Percentiles rank a stretch among this genome's conserved stretches.
phyloP scores from a whole-genome alignment of 2,329 filamentous ascomycete species.

The Neonectria ditissima region DNA sequence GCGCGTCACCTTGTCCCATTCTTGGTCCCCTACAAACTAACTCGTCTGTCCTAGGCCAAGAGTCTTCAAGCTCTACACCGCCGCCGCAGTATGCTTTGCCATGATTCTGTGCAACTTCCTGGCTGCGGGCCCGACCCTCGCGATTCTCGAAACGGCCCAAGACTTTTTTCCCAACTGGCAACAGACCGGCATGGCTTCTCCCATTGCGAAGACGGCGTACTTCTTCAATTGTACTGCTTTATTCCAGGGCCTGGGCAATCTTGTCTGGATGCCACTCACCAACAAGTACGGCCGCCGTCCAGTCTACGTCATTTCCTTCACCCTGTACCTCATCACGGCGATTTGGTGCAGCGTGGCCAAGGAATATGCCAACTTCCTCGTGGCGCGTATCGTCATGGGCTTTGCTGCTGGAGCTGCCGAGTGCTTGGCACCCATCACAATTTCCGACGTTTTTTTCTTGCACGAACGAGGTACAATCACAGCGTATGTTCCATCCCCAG shows the following conservation, averaged over 20 bases:
- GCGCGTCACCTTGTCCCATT: not conserved
- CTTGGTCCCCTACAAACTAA: not conserved
- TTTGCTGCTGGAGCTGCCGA: slow-evolving; percentile 31
- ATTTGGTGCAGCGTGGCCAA: slow-evolving; percentile 28
- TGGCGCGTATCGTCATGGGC: slow-evolving; percentile 30
- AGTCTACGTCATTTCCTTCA: slow-evolving; percentile 27
- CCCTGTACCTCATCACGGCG: slow-evolving; percentile 27
- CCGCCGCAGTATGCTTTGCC: slow-evolving; percentile 30
- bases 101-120: slow-evolving; percentile 34
- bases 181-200: slow-evolving; percentile 21
- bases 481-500: slow-evolving; percentile 49
- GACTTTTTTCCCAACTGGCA: slow-evolving; percentile 27
- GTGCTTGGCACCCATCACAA: slow-evolving; percentile 57
- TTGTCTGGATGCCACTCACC: slow-evolving; percentile 33
- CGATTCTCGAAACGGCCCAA: slow-evolving; percentile 25
- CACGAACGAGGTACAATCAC: slow-evolving; percentile 64
- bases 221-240: slow-evolving; percentile 31
- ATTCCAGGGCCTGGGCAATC: slow-evolving; percentile 30
- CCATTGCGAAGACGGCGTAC: slow-evolving; percentile 33
- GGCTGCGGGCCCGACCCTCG: slow-evolving; percentile 31
- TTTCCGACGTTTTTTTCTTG: slow-evolving; percentile 65
- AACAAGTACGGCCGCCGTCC: slow-evolving; percentile 32
- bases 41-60: slow-evolving; percentile 47
- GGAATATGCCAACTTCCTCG: slow-evolving; percentile 27
- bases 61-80: slow-evolving; percentile 32